Evolutionary conservation across 179 eudicot genomes (phyloP), one percentile per base, ranked within the genome.

Genomic region (Beta corolliflora): DNA sequence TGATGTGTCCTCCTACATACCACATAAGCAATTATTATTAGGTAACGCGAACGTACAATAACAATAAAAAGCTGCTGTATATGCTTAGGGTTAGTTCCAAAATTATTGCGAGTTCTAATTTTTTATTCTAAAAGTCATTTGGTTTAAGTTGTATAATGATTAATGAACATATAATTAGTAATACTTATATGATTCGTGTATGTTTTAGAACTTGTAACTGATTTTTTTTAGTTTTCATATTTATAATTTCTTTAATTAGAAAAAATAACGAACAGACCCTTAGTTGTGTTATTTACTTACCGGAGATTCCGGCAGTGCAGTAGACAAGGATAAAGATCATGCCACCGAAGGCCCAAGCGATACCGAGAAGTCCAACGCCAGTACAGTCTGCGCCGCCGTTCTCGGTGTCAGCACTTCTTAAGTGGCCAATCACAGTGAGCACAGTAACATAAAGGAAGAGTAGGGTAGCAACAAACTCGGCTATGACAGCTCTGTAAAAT

Each of bases 301-400:
- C 93, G 14, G 93, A 91, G 82, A 91, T 89, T 21, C 93, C 93
- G 83, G 93, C 93, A 73, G 95, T 92, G 91, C 94, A 91, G 90
- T 91, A 91, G 41, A 91, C 94, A 64, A 92, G 95, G 80, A 92
- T 41, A 79, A 92, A 92, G 86, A 92, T 92, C 95, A 92, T 92
- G 85, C 95, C 95, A 44, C 95, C 95, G 45, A 91, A 91, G 73
- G 93, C 91, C 93, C 93, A 91, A 2, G 93, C 93, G 66, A 90
- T 90, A 29, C 93, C 93, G 52, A 90, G 93, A 63, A 90, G 80
- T 0, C 93, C 93, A 1, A 90, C 93, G 63, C 93, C 91, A 10
- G 89, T 90, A 54, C 93, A 90, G 9, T 77, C 68, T 6, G 87
- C 91, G 25, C 81, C 80, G 31, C 81, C 81, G 72, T 59, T 36